phyloP scores from a whole-genome alignment of 2,329 filamentous ascomycete species.

The Fusarium luffae region DNA sequence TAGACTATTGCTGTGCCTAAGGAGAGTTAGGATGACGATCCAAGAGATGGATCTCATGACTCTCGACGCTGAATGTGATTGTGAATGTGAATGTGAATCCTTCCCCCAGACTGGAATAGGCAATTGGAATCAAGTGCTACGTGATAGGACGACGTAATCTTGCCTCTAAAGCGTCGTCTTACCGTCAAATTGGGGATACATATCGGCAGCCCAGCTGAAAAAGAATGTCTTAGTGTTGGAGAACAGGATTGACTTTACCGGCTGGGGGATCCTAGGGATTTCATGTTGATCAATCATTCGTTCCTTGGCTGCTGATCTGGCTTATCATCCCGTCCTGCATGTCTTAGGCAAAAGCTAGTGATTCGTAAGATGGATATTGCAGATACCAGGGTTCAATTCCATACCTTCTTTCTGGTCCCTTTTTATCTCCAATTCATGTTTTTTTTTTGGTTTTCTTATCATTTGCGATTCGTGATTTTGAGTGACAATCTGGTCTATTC shows the following conservation, averaged over 20 bases:
- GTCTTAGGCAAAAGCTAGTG: constrained; percentile 20
- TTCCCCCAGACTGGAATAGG: constrained; percentile 12
- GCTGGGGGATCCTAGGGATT: not conserved
- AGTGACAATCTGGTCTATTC: not conserved
- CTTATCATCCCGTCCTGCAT: constrained; percentile 35
- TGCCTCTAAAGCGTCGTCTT: not conserved
- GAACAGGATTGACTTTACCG: not conserved
- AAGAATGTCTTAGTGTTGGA: not conserved
- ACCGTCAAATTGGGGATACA: not conserved
- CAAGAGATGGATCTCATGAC: constrained; percentile 7
- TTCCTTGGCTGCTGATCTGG: constrained; percentile 3
- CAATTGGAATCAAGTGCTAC: constrained; percentile 21
- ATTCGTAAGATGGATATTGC: constrained; percentile 16
- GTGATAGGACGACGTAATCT: constrained; percentile 33
- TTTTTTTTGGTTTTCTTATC: not conserved
- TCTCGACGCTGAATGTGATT: not conserved
- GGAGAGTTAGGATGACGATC: constrained; percentile 1
- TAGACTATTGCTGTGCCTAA: not conserved
- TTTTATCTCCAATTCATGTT: not conserved
- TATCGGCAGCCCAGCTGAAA: constrained; percentile 11
- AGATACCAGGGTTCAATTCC: constrained; percentile 2
- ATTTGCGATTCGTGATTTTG: not conserved
- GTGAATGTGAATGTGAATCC: not conserved
- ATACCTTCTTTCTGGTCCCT: not conserved
- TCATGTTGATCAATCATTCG: constrained; percentile 1